Base-by-base conservation (phyloP, 306 rosid species). In the Dicorynia guianensis region DNA sequence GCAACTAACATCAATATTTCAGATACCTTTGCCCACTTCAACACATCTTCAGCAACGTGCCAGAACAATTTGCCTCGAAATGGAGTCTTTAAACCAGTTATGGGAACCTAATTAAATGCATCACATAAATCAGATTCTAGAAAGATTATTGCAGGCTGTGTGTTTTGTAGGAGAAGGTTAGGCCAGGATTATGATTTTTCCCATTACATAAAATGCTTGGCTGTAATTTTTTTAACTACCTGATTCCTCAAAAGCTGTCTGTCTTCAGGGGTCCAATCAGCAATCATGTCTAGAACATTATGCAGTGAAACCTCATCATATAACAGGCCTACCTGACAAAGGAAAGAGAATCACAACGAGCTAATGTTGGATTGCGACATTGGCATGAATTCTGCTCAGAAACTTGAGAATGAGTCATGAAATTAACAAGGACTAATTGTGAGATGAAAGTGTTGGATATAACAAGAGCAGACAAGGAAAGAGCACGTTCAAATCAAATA, bases 271-370 rank as follows among this genome's bases (percentile, higher is more conserved):
- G 92, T 87, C 97, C 98, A 93, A 68, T 93, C 97, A 61, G 91
- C 89, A n/a, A 84, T 86, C 83, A 93, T 79, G 77, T 93, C 93
- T 46, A 89, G 73, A 60, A 82, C 83, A 40, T 74, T 89, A 72
- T 93, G 98, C 11, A 93, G 83, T 36, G 98, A 91, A 79, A 85
- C 84, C 69, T 93, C 97, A 43, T 93, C 97, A 55, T 93, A 93
- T 46, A 91, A 62, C 50, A 93, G 60, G 60, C 97, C 98, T 25
- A 93, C 98, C 98, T 93, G 92, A 58, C 54, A 84, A 49, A 57
- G 63, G 44, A 54, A 68, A 73, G 30, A 57, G 58, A 65, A 52
- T 48, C 65, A 36, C n/a, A 66, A 43, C 68, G 42, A 83, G 52
- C n/a, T 52, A 17, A 52, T 3, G 4, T 25, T 30, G 42, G 30